Base-by-base conservation (phyloP, 495 filamentous ascomycete genomes). In the Penicillium paradoxum region DNA sequence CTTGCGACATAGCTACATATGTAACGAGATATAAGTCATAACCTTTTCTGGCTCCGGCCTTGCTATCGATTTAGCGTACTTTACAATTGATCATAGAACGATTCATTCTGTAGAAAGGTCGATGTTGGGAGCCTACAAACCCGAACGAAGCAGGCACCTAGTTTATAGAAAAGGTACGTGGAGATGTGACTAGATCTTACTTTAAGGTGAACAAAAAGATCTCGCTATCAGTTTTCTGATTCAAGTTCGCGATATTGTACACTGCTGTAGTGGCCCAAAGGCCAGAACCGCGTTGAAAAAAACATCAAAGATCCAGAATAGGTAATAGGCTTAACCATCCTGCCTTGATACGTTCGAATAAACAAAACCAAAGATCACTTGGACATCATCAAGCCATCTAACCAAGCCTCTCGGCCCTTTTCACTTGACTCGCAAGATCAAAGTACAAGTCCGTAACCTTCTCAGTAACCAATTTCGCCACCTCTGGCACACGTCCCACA, bases 1-100 rank as follows among this genome's bases (percentile, higher is more conserved):
- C 41, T 21, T 42, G 52, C 30, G n/a, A 52, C 52, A 60, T 63
- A 63, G 49, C 46, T 52, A n/a, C n/a, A n/a, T n/a, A 53, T 38
- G n/a, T 46, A 45, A 45, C 15, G 41, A 53, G 33, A 53, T 53
- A 22, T 10, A 37, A 38, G n/a, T 36, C 32, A 25, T 6, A 25
- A 29, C 9, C 19, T 14, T 3, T 4, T 41, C 18, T 33, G 2
- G 37, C n/a, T 30, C 4, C 15, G 14, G 10, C 27, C 19, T 48
- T 36, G 6, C 37, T 42, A 5, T 37, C 15, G 19, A 50, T 19
- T 14, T 50, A 50, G 32, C 41, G 11, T n/a, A 50, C 30, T 33
- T 33, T 1, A 41, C n/a, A 15, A 41, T 50, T 34, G 21, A 14
- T 46, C 9, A 36, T 25, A 9, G 9, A 37, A 29, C 11, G 4